Evolutionary conservation across 176 grass and related monocot genomes (phyloP).

Genomic region (Hsuehochloa calcarea): DNA sequence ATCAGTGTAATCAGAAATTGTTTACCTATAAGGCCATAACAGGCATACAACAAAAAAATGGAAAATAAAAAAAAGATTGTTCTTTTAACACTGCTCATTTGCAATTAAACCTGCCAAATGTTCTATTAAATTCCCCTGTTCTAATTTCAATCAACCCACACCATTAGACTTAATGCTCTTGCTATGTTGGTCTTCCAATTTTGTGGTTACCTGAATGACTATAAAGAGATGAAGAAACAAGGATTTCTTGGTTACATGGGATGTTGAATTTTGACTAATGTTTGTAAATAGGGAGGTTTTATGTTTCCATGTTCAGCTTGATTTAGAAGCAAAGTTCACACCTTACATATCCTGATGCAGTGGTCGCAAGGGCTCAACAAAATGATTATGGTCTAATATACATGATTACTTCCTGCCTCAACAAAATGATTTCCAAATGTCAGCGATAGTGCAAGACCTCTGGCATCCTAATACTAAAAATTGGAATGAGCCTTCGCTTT

Average conservation of each 20-base stretch:
- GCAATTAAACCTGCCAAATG: not conserved
- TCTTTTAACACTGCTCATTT: not conserved
- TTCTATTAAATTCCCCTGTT: not conserved
- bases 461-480: too few species aligned
- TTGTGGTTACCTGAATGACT: not conserved
- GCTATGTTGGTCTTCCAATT: not conserved
- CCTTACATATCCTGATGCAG: slow-evolving; percentile 11
- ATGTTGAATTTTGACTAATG: too few species aligned
- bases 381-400: too few species aligned
- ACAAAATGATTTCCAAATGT: too few species aligned
- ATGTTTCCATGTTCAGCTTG: not conserved
- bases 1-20: not conserved
- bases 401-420: too few species aligned
- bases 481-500: too few species aligned
- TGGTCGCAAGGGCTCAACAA: slow-evolving; percentile 38
- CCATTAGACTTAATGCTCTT: not conserved
- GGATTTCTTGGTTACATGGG: too few species aligned
- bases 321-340: not conserved
- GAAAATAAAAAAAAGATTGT: not conserved
- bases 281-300: not conserved
- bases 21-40: not conserved
- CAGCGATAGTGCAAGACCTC: too few species aligned
- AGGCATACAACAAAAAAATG: not conserved
- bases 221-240: not conserved
- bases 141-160: not conserved